Evolutionary conservation across 768 basidiomycete genomes (phyloP).

Genomic region (Piloderma croceum): DNA sequence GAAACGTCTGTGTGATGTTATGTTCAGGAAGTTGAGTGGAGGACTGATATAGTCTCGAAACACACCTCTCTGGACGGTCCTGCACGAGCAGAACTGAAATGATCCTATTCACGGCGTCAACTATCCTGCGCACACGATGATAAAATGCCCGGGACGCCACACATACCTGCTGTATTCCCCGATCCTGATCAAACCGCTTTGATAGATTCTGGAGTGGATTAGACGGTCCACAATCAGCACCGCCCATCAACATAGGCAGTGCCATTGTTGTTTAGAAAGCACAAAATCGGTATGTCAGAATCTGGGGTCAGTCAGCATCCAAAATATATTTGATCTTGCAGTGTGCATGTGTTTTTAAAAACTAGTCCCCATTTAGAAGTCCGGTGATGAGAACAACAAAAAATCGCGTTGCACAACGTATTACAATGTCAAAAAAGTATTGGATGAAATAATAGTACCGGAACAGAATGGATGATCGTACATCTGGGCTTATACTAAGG

Average conservation of each 20-base stretch:
- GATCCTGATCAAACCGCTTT: constrained; percentile 74
- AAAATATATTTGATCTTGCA: no score
- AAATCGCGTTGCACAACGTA: no score
- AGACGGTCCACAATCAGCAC: constrained; percentile 79
- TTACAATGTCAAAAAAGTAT: no score
- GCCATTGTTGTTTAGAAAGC: constrained; percentile 46
- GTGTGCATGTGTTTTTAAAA: no score
- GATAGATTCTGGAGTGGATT: constrained; percentile 78
- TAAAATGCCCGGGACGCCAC: no score
- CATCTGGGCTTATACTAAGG: no score
- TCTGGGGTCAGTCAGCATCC: constrained; percentile 3
- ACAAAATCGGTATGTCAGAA: constrained; percentile 1
- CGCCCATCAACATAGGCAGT: constrained; percentile 70
- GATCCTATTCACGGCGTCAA: constrained; percentile 45
- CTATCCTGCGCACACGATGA: constrained; percentile 7
- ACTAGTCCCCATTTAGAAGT: no score
- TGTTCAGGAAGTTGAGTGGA: constrained; percentile 4
- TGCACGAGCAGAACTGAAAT: constrained; percentile 55
- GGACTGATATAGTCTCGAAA: constrained; percentile 3
- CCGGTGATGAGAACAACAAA: no score
- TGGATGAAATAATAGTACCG: no score
- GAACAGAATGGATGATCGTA: no score
- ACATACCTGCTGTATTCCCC: constrained; percentile 69
- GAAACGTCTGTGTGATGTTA: constrained; percentile 45
- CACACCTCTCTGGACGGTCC: constrained; percentile 61